Percentiles rank a stretch among this genome's conserved stretches.
These are phyloP conservation scores for Astraeus odoratus DNA, from an alignment of 768 basidiomycete genomes.

Conservation along the genomic window DNA sequence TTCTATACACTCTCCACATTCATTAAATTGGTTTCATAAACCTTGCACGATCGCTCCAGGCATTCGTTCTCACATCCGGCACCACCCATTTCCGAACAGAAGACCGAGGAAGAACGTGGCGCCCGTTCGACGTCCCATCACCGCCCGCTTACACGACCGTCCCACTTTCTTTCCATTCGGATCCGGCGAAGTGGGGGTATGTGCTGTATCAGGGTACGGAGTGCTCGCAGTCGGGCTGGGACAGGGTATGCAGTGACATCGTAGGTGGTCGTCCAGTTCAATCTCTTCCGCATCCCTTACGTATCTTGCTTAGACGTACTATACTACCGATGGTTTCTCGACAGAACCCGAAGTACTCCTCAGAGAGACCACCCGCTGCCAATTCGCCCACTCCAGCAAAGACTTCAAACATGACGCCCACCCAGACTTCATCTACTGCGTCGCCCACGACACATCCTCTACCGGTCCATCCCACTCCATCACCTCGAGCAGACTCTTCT, in stretches of 20 bases:
- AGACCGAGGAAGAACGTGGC: slow-evolving; percentile 87
- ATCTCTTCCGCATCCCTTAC: slow-evolving; percentile 4
- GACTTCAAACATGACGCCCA: slow-evolving; percentile 78
- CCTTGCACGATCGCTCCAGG: slow-evolving; percentile 44
- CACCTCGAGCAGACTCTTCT: slow-evolving; percentile 65
- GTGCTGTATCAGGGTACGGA: slow-evolving; percentile 73
- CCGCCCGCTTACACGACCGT: slow-evolving; percentile 33
- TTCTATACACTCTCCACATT: slow-evolving; percentile 1
- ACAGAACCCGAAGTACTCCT: slow-evolving; percentile 54
- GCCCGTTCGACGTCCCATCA: slow-evolving; percentile 67
- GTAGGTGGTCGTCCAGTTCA: slow-evolving; percentile 27
- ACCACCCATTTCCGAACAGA: slow-evolving; percentile 81
- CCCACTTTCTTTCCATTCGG: slow-evolving; percentile 86
- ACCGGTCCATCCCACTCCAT: slow-evolving; percentile 37
- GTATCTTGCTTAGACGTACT: slow-evolving; percentile 58
- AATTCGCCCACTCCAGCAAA: slow-evolving; percentile 82
- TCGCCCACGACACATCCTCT: slow-evolving; percentile 68
- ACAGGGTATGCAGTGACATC: slow-evolving; percentile 61
- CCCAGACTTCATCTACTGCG: slow-evolving; percentile 77
- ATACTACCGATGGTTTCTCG: slow-evolving; percentile 80
- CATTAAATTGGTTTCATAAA: no score
- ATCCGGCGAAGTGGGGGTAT: slow-evolving; percentile 58
- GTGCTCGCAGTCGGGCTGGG: slow-evolving; percentile 54
- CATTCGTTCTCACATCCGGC: slow-evolving; percentile 76
- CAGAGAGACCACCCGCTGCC: slow-evolving; percentile 66